Conservation (phyloP, 108 stramenopile genomes). For the Phaeodactylum tricornutum region DNA sequence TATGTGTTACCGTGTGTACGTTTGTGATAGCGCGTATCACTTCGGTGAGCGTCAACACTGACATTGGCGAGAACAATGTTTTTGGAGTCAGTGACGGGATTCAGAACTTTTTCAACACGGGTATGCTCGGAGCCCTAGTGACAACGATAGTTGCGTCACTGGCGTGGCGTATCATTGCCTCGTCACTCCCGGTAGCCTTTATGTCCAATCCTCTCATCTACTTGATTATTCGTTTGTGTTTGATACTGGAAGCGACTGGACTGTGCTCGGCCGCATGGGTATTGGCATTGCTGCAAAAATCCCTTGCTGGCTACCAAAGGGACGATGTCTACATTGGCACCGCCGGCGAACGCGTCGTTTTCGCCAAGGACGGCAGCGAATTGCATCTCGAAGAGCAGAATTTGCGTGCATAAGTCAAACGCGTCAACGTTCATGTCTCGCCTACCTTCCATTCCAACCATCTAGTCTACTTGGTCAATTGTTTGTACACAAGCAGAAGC, state of each 20-base stretch:
- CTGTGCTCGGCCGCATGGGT: conserved; percentile 42
- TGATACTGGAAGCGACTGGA: conserved; percentile 31
- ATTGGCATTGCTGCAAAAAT: conserved; percentile 13
- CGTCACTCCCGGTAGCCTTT: conserved; percentile 39
- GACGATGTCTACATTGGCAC: conserved; percentile 31
- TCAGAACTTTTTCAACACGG: conserved; percentile 43
- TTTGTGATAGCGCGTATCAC: conserved; percentile 47
- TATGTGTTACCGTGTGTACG: conserved; percentile 31
- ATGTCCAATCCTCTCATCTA: conserved; percentile 38
- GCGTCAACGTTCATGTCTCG: too few species aligned
- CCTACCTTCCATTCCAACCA: too few species aligned
- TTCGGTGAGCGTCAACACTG: conserved; percentile 17
- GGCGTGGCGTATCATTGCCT: conserved; percentile 42
- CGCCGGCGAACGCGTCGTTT: not conserved
- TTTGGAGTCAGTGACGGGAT: conserved; percentile 34
- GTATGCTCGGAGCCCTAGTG: conserved; percentile 41
- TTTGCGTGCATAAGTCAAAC: too few species aligned
- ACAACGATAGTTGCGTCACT: conserved; percentile 40
- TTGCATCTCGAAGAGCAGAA: not conserved
- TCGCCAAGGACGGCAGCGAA: not conserved
- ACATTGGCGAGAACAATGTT: conserved; percentile 17
- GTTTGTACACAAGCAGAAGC: too few species aligned
- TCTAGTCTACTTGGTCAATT: too few species aligned
- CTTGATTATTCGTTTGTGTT: conserved; percentile 33
- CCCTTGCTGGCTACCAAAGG: conserved; percentile 17